A percentile compares a stretch with the other conserved stretches of the same genome.
phyloP scores from a whole-genome alignment of 202 grass and related monocot genomes.

The Carex sylvatica region DNA sequence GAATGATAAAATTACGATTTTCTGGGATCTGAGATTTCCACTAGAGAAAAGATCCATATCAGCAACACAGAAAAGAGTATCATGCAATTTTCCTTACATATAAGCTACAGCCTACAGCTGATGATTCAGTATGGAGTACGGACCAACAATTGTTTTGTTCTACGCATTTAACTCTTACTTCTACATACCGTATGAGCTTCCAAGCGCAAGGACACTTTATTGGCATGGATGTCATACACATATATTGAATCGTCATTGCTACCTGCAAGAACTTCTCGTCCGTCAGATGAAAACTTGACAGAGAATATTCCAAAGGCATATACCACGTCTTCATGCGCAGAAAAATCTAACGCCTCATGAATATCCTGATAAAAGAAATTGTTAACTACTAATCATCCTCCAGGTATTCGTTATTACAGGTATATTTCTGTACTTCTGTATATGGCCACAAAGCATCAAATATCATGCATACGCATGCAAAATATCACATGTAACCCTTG shows the following conservation, averaged over 20 bases:
- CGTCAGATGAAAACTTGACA: slow-evolving; percentile 86
- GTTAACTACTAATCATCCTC: background rate
- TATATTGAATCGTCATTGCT: slow-evolving; percentile 75
- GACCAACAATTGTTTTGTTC: background rate
- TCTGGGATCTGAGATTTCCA: background rate
- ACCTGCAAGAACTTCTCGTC: slow-evolving; percentile 83
- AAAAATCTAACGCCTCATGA: slow-evolving; percentile 81
- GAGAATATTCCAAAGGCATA: slow-evolving; percentile 82
- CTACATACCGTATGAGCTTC: slow-evolving; percentile 66
- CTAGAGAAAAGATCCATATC: background rate
- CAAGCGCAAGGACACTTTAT: slow-evolving; percentile 64
- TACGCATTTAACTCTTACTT: background rate
- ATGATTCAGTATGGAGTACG: background rate
- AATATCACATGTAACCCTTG: background rate
- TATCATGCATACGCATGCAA: background rate
- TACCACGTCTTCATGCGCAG: slow-evolving; percentile 55
- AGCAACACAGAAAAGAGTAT: background rate
- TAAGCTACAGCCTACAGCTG: background rate
- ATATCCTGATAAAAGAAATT: slow-evolving; percentile 55
- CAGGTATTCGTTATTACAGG: background rate
- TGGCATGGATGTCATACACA: slow-evolving; percentile 70
- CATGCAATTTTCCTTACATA: slow-evolving; percentile 4
- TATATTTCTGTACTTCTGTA: background rate
- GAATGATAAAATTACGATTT: background rate
- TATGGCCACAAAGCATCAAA: background rate